Evolutionary conservation across 2,329 filamentous ascomycete species (phyloP).

Genomic region (Apiospora sp.): DNA sequence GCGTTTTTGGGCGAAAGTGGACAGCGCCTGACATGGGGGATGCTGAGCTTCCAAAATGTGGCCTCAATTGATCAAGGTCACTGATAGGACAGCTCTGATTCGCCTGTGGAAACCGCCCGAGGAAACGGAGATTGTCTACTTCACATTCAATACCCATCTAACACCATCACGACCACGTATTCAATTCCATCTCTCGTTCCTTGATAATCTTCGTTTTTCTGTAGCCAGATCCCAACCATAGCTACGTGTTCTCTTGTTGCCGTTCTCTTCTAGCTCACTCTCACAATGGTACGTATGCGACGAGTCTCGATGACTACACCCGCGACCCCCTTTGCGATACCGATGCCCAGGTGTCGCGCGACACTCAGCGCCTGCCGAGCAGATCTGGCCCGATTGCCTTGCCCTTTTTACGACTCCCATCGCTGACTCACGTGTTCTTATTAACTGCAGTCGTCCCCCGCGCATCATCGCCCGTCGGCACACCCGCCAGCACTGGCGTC

Average conservation of each 20-base stretch:
- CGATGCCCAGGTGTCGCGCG: constrained; percentile 1
- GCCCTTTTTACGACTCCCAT: neutral
- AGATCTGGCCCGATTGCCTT: constrained; percentile 4
- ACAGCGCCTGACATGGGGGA: neutral
- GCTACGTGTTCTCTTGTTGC: constrained; percentile 32
- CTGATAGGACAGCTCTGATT: constrained; percentile 11
- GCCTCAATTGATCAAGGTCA: constrained; percentile 48
- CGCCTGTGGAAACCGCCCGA: constrained; percentile 8
- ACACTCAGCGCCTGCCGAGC: neutral
- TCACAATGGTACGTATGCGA: constrained; percentile 32
- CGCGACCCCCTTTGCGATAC: neutral
- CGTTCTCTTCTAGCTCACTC: constrained; percentile 12
- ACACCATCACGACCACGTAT: constrained; percentile 19
- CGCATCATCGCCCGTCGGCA: constrained; percentile 65
- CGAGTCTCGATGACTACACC: neutral
- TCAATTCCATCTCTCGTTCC: constrained; percentile 13
- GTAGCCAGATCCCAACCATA: constrained; percentile 23
- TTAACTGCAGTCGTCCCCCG: constrained; percentile 62
- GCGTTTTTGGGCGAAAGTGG: neutral
- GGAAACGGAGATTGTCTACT: constrained; percentile 17
- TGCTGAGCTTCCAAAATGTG: constrained; percentile 49
- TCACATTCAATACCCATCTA: constrained; percentile 13
- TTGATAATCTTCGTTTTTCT: constrained; percentile 13
- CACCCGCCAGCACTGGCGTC: constrained; percentile 69
- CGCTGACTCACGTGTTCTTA: neutral